These are phyloP conservation scores for Wilcoxina mikolae DNA, from an alignment of 495 filamentous ascomycete species.

Conservation along the genomic window DNA sequence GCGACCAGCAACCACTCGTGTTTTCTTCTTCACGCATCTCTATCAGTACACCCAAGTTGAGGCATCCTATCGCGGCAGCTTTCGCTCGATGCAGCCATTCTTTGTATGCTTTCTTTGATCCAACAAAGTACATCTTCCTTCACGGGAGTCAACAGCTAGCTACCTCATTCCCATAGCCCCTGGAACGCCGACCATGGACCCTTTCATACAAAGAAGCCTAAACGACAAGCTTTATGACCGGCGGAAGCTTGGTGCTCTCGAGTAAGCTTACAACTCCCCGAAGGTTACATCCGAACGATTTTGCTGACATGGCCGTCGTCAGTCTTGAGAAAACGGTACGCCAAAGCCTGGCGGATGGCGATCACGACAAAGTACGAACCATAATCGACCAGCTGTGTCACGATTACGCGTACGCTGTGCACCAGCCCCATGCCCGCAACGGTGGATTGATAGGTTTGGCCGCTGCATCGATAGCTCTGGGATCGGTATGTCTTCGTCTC, in stretches of 20 bases:
- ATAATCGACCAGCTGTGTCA: slow-evolving; percentile 94
- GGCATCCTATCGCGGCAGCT: not conserved
- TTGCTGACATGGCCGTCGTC: slow-evolving; percentile 5
- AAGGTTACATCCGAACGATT: too few species aligned
- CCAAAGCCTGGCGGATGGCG: slow-evolving; percentile 59
- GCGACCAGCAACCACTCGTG: too few species aligned
- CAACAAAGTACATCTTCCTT: not conserved
- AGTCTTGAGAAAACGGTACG: slow-evolving; percentile 86
- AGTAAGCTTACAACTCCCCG: slow-evolving; percentile 46
- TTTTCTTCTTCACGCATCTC: too few species aligned
- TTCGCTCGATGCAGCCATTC: not conserved
- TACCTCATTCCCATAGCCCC: not conserved
- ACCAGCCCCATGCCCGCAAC: slow-evolving; percentile 93
- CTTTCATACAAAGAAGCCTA: slow-evolving; percentile 71
- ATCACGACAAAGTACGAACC: slow-evolving; percentile 61
- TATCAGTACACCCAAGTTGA: too few species aligned
- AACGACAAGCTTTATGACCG: slow-evolving; percentile 98
- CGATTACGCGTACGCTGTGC: slow-evolving; percentile 93
- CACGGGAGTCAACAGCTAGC: not conserved
- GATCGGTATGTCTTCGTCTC: slow-evolving; percentile 48
- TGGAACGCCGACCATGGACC: slow-evolving; percentile 54
- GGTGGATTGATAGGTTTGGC: slow-evolving; percentile 93
- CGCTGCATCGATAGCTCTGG: slow-evolving; percentile 89
- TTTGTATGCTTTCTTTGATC: not conserved
- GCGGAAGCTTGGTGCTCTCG: slow-evolving; percentile 86